phyloP scores from a whole-genome alignment of 441 rosid species.

The Mallotus japonicus region DNA sequence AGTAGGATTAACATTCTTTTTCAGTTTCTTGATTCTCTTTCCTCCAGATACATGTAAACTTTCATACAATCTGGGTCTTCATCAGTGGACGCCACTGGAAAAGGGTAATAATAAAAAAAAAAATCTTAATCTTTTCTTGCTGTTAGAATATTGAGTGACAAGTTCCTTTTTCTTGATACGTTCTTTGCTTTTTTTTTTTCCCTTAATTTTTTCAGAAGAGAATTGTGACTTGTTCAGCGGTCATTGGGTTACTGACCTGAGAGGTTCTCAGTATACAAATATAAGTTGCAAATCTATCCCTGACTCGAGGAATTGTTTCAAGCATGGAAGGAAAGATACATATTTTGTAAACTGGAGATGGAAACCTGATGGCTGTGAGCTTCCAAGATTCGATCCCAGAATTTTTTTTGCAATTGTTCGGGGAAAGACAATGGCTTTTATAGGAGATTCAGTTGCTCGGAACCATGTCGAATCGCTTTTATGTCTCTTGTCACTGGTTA shows the following conservation, averaged over 20 bases:
- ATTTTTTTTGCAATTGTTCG: conserved; percentile 49
- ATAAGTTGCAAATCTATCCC: conserved; percentile 66
- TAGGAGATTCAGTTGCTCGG: conserved; percentile 88
- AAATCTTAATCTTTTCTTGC: not conserved
- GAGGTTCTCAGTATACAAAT: conserved; percentile 58
- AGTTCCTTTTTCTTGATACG: not conserved
- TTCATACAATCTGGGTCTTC: conserved; percentile 5
- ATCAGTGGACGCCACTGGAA: conserved; percentile 8
- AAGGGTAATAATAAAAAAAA: conserved; percentile 8
- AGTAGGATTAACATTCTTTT: conserved; percentile 12
- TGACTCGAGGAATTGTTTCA: conserved; percentile 64
- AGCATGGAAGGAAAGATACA: conserved; percentile 58
- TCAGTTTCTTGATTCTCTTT: conserved; percentile 9
- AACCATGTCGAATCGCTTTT: conserved; percentile 89
- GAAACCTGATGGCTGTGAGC: conserved; percentile 76
- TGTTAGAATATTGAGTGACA: not conserved
- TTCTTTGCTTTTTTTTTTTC: not conserved
- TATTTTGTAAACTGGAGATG: conserved; percentile 83
- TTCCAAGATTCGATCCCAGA: conserved; percentile 62
- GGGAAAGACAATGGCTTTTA: conserved; percentile 73
- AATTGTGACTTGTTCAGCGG: conserved; percentile 65
- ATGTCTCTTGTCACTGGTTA: conserved; percentile 74
- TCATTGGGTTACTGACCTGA: conserved; percentile 60
- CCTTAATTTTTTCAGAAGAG: conserved; percentile 15
- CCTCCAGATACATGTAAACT: conserved; percentile 1